Conservation (phyloP, 192 early-diverging fungal species). For the Haplosporangium gracile region DNA sequence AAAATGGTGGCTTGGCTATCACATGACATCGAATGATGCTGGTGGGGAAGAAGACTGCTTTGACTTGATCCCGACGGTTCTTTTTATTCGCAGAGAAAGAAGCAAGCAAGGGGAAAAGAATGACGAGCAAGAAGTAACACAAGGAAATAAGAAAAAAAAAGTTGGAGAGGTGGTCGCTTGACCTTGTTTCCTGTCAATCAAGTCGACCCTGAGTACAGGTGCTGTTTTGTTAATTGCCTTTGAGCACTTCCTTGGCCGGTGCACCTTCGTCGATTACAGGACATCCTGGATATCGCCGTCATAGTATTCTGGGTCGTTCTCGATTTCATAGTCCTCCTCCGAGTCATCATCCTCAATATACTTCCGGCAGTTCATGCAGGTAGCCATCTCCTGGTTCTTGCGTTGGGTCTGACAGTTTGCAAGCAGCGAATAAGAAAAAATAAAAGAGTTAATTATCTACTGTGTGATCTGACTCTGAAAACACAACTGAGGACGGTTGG, state of each 20-base stretch:
- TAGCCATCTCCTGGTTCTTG: constrained; percentile 33
- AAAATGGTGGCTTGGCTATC: constrained; percentile 20
- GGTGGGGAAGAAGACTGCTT: background rate
- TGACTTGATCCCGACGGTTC: background rate
- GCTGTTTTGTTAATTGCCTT: background rate
- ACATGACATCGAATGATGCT: constrained; percentile 9
- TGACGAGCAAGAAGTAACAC: background rate
- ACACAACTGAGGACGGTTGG: background rate
- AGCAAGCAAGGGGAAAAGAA: background rate
- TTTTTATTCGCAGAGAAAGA: too few species aligned
- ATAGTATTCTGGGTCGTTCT: constrained; percentile 31
- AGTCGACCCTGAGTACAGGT: background rate
- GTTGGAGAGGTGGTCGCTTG: background rate
- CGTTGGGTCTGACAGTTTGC: constrained; percentile 23
- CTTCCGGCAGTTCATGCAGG: constrained; percentile 41
- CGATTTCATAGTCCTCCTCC: constrained; percentile 39
- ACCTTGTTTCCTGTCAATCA: background rate
- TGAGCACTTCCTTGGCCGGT: background rate
- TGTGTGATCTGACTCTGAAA: background rate
- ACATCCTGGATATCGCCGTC: constrained; percentile 45
- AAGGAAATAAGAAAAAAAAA: background rate
- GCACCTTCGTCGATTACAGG: constrained; percentile 11
- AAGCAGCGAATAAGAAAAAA: background rate
- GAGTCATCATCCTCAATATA: constrained; percentile 38
- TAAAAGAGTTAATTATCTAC: background rate